These are phyloP conservation scores for Porphyra umbilicalis DNA, from an alignment of 31 red algal genomes.

Conservation along the genomic window DNA sequence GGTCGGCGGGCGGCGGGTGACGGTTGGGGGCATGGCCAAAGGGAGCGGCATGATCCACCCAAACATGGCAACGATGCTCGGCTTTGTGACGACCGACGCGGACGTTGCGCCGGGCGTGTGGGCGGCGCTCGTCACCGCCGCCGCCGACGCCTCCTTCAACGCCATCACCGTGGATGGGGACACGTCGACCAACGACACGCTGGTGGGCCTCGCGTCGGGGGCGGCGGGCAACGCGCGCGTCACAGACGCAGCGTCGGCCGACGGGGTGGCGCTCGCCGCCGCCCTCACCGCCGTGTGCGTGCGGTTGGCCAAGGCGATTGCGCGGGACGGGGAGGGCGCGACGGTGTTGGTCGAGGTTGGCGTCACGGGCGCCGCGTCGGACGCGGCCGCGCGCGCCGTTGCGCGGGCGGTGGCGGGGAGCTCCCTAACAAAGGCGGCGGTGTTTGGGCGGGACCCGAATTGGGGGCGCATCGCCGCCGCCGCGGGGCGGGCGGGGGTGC, in stretches of 20 bases:
- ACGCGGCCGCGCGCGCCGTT: constrained; percentile 55
- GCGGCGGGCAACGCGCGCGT: constrained; percentile 5
- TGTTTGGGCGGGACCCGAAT: constrained; percentile 89
- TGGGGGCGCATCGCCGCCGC: constrained; percentile 97
- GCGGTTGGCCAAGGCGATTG: constrained; percentile 79
- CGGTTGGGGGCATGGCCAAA: constrained; percentile 95
- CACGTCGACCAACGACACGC: constrained; percentile 94
- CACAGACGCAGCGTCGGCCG: constrained; percentile 1
- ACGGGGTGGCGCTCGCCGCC: constrained; percentile 22
- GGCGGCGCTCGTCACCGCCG: constrained; percentile 49
- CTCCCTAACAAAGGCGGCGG: constrained; percentile 64
- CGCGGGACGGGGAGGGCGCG: constrained; percentile 95
- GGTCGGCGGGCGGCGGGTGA: constrained; percentile 41
- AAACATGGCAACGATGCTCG: constrained; percentile 97
- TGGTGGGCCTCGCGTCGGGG: constrained; percentile 73
- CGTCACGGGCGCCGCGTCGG: constrained; percentile 43
- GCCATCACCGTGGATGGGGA: constrained; percentile 96
- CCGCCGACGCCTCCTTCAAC: constrained; percentile 82
- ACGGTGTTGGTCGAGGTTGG: constrained; percentile 75
- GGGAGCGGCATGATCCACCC: constrained; percentile 99
- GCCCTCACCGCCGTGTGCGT: constrained; percentile 54
- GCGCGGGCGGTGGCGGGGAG: constrained; percentile 58
- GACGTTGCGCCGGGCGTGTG: constrained; percentile 41
- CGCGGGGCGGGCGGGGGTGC: constrained; percentile 60
- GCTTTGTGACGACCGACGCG: constrained; percentile 82